A percentile compares a stretch with the other conserved stretches of the same genome.
Conservation (phyloP, 1,284 basidiomycete species). For the Microbotryum scabiosae region DNA sequence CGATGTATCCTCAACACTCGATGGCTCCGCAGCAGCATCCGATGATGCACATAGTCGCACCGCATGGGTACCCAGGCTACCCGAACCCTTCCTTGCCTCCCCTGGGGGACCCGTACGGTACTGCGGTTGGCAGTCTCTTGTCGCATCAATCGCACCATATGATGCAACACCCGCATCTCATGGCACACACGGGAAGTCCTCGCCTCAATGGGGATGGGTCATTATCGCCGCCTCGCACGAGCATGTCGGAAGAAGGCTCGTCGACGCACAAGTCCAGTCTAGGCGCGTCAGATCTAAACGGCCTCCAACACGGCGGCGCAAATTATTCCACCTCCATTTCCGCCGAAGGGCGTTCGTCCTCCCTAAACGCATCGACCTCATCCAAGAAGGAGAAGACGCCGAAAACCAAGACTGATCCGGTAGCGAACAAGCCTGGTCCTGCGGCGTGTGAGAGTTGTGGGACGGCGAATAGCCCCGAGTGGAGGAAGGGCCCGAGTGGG, state of each 20-base stretch:
- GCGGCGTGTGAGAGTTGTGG: conserved; percentile 73
- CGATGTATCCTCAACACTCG: neutral
- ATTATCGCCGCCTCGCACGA: too few species aligned
- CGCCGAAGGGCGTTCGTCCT: conserved; percentile 4
- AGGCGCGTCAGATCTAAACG: too few species aligned
- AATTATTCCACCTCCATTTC: neutral
- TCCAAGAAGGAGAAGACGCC: conserved; percentile 52
- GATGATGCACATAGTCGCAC: neutral
- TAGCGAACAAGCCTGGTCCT: conserved; percentile 48
- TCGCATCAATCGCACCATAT: too few species aligned
- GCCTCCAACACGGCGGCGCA: too few species aligned
- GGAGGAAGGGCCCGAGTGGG: conserved; percentile 74
- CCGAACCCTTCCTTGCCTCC: neutral
- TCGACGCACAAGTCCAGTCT: too few species aligned
- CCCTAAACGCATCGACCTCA: conserved; percentile 15
- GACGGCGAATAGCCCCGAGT: conserved; percentile 78
- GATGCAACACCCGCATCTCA: too few species aligned
- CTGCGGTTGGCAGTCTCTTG: too few species aligned
- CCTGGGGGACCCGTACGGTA: too few species aligned
- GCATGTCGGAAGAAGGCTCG: too few species aligned
- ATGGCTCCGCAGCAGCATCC: neutral
- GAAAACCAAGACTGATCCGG: neutral
- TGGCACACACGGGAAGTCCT: too few species aligned
- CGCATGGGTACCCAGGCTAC: neutral
- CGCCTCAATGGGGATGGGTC: too few species aligned